Base-by-base conservation (phyloP, 352 stramenopile species). In the Globisporangium ultimum region DNA sequence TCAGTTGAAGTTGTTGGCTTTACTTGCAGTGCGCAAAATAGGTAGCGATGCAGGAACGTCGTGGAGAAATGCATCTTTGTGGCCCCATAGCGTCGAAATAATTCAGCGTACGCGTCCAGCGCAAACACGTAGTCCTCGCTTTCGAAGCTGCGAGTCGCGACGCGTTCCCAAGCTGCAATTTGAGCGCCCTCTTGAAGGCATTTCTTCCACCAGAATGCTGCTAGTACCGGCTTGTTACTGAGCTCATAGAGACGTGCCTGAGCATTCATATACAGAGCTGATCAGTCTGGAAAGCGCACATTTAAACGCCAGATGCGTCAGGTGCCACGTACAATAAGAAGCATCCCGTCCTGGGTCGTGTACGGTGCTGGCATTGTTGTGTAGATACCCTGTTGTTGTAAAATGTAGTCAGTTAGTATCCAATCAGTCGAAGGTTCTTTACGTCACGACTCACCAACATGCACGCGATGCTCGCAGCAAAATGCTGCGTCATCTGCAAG, bases 341-440 rank as follows among this genome's bases (percentile, higher is more conserved):
- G 60, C 2, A 78, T 56, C 1, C 64, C 76, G 40, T 83, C 80
- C n/a, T 50, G 22, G 9, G 4, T 21, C 12, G 59, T 72, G 50
- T 88, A 86, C 5, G 78, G 78, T 3, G 63, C 15, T 5, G 80
- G 80, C 74, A 87, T 84, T 11, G 51, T 32, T n/a, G 59, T 64
- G 42, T 72, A 80, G 4, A 89, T 46, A 47, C 60, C 28, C 28
- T 36, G 28, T 36, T 36, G 28, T 36, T 36, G 28, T 11, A 36
- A 28, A 36, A 5, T 36, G n/a, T 36, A 10, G 28, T 36, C 3
- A 36, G 28, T 36, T 10, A 36, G 28, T 36, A 5, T 1, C 28
- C 28, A 36, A 10, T 36, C 4, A 36, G 28, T 36, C 28, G 0
- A 6, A 36, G 28, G 28, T 10, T 36, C 28, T 36, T 36, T 36